Evolutionary conservation across 805 yeast species (phyloP), one percentile per base, ranked within the genome.

Genomic region (Sporopachydermia quercuum): DNA sequence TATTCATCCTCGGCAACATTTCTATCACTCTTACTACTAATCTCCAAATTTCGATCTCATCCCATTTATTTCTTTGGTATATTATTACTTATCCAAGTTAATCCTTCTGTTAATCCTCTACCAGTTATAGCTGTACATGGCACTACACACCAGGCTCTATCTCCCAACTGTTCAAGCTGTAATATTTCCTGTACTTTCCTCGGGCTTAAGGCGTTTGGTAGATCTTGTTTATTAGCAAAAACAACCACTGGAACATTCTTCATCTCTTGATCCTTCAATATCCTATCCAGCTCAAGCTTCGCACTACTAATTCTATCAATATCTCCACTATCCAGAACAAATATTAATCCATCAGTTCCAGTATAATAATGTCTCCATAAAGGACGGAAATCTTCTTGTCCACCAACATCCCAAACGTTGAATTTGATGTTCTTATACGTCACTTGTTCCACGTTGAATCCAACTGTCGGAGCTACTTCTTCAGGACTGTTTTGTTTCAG

Each of bases 351-450:
- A 54, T 85, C 81, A 3, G 96, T 84, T 33, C 94, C 94, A 8
- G 94, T 82, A 60, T 81, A 85, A 61, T 87, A 87, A 56, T 87
- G 96, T 59, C 96, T 76, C 96, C 97, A 87, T 43, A 87, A 66
- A 0, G 93, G 94, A 54, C 96, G 74, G 49, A 86, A 73, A 58
- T 93, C 68, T 52, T 82, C 93, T 64, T 85, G 96, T 56, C 96
- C 96, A 62, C 96, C 96, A 45, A 91, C 91, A 59, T 83, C 94
- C 94, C 94, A 83, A 55, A 83, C 86, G 44, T 85, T 84, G 63
- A 83, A 81, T 42, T 81, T 76, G 43, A 82, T 78, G 57, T 81
- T 81, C 56, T 78, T 79, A 59, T 78, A 82, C 42, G 80, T 75
- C 45, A 83, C 83, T 3, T 89, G 79, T 58, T 83, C 94, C 38